Base-by-base conservation (phyloP, 2,329 filamentous ascomycete species). In the Penicillium polonicum region DNA sequence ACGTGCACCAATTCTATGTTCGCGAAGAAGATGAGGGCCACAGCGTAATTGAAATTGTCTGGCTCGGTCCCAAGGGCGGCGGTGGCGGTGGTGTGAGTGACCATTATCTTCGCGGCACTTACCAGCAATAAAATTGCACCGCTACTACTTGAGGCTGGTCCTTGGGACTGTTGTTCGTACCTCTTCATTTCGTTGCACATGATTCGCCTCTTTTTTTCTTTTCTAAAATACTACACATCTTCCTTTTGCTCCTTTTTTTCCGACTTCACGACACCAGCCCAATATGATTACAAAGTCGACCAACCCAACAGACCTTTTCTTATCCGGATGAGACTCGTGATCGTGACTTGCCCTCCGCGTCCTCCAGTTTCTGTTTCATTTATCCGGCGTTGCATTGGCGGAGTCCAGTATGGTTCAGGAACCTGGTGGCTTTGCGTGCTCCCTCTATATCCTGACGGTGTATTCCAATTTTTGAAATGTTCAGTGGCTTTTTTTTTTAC, bases 11-110 rank as follows among this genome's bases (percentile, higher is more conserved):
- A 55, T 72, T 74, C 61, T 78, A 78, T 58, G 67, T 72, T 38
- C 71, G 73, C 41, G 74, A 77, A 60, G 72, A 74, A 59, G 69
- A 72, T 57, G 71, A 75, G 43, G 70, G 69, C 56, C 75, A 76
- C 67, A 76, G 74, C 54, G 65, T 77, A 38, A 77, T 78, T 57
- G 76, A 78, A 59, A 69, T 78, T 23, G 75, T 78, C 36, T 78
- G 76, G 76, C 71, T 78, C 51, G 74, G 74, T 38, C 71, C 74
- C 54, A 70, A 73, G 64, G 70, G 70, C 51, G 72, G 72, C 48
- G 73, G 71, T 57, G 73, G 72, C 52, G 72, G 68, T 48, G 73
- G 71, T 64, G 57, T 74, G 45, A 68, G 64, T 52, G 70, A 71
- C 55, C 64, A 65, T 58, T 67, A 64, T 52, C 65, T 64, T 55